Evolutionary conservation across 495 filamentous ascomycete species (phyloP).

Genomic region (Aspergillus heteromorphus): DNA sequence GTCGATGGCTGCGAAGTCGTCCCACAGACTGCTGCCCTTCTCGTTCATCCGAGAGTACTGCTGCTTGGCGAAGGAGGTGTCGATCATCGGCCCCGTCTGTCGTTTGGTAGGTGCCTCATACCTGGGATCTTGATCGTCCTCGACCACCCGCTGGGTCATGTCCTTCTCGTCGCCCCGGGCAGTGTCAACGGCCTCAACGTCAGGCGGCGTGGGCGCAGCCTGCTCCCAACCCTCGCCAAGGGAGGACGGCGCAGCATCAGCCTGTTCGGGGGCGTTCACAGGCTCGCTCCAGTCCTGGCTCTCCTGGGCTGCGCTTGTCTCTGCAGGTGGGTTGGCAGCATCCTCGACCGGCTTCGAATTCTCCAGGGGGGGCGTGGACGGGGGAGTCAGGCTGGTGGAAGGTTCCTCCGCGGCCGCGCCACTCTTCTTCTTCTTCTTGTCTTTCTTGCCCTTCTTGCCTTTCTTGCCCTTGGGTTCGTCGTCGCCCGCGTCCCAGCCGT

Average conservation of each 20-base stretch:
- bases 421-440: slow-evolving; percentile 20
- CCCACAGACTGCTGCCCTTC: slow-evolving; percentile 36
- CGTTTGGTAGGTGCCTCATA: slow-evolving; percentile 1
- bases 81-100: slow-evolving; percentile 29
- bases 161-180: slow-evolving; percentile 2
- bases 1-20: slow-evolving; percentile 34
- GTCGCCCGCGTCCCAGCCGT: slow-evolving; percentile 3
- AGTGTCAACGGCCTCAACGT: slow-evolving; percentile 5
- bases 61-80: slow-evolving; percentile 41
- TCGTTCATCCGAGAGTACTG: slow-evolving; percentile 25
- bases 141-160: slow-evolving; percentile 2
- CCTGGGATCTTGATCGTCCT: background rate
- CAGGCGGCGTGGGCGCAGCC: slow-evolving; percentile 4
- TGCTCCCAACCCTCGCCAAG: slow-evolving; percentile 10
- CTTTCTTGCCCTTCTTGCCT: slow-evolving; percentile 24
- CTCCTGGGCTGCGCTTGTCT: slow-evolving; percentile 5
- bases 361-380: slow-evolving; percentile 33
- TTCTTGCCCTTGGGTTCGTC: slow-evolving; percentile 17
- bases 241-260: slow-evolving; percentile 2
- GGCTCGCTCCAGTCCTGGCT: background rate
- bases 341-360: slow-evolving; percentile 7
- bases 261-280: background rate
- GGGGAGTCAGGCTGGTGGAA: slow-evolving; percentile 32
- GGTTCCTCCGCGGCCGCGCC: slow-evolving; percentile 14
- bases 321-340: slow-evolving; percentile 4